Evolutionary conservation across 768 basidiomycete genomes (phyloP).

Genomic region (Naganishia vaughanmartiniae): DNA sequence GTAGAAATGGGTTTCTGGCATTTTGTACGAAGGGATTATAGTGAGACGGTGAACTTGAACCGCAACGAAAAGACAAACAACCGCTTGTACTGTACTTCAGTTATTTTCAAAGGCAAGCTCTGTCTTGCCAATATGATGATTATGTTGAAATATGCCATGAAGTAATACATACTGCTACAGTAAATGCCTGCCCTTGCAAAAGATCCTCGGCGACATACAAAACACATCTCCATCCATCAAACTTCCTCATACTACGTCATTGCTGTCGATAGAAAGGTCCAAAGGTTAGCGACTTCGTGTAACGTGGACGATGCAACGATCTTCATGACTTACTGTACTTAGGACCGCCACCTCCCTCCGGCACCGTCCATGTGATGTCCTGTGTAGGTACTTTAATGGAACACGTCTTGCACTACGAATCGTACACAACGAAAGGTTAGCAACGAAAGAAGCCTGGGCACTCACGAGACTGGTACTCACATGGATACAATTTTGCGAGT

Average conservation of each 20-base stretch:
- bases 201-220: no score
- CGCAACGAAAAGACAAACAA: no score
- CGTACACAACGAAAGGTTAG: background rate
- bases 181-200: background rate
- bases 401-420: conserved; percentile 84
- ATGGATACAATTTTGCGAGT: conserved; percentile 66
- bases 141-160: background rate
- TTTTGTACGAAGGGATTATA: no score
- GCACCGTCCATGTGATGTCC: conserved; percentile 91
- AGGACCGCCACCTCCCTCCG: conserved; percentile 93
- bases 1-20: no score
- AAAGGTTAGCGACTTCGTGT: background rate
- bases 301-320: background rate
- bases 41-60: no score
- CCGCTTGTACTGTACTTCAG: no score
- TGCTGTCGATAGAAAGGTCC: background rate
- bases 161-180: background rate
- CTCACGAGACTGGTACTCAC: conserved; percentile 35
- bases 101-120: no score
- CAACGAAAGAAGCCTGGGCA: background rate
- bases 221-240: background rate
- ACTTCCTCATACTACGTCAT: conserved; percentile 3
- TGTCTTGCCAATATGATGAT: no score
- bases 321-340: conserved; percentile 72
- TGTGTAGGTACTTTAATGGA: conserved; percentile 92